These are phyloP conservation scores for Leucocoprinus gongylophorus DNA, from an alignment of 1,284 basidiomycete genomes.

Conservation along the genomic window DNA sequence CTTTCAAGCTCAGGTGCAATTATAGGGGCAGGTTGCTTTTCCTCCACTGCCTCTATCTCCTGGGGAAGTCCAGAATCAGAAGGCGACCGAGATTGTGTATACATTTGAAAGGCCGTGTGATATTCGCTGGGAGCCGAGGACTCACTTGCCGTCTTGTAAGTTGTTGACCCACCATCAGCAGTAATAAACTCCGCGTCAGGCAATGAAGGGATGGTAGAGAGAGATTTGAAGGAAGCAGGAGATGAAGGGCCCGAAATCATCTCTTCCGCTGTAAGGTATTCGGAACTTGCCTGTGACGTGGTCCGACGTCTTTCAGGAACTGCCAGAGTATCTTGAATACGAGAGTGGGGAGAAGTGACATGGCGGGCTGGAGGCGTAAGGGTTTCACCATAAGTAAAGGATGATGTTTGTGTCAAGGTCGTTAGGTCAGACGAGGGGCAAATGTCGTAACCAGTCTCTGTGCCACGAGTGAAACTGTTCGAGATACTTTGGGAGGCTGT, in stretches of 20 bases:
- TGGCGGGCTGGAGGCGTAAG: constrained; percentile 22
- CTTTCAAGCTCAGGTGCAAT: neutral
- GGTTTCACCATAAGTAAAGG: constrained; percentile 25
- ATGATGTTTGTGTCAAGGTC: constrained; percentile 27
- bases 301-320: constrained; percentile 33
- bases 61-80: neutral
- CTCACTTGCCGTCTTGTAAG: constrained; percentile 9
- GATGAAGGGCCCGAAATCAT: constrained; percentile 21
- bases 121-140: constrained; percentile 5
- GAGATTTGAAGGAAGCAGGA: constrained; percentile 19
- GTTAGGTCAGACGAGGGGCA: constrained; percentile 44
- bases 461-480: constrained; percentile 20
- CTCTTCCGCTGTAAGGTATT: constrained; percentile 33
- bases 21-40: neutral
- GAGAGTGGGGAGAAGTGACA: constrained; percentile 20
- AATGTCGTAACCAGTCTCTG: constrained; percentile 44
- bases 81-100: constrained; percentile 5
- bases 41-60: neutral
- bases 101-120: constrained; percentile 7
- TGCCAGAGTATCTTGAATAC: constrained; percentile 24
- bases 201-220: constrained; percentile 10
- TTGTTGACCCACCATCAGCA: constrained; percentile 26
- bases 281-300: constrained; percentile 35
- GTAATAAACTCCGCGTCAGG: constrained; percentile 38
- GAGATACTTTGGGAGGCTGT: constrained; percentile 9